These are phyloP conservation scores for Podila clonocystis DNA, from an alignment of 192 early-diverging fungal genomes.

Conservation along the genomic window DNA sequence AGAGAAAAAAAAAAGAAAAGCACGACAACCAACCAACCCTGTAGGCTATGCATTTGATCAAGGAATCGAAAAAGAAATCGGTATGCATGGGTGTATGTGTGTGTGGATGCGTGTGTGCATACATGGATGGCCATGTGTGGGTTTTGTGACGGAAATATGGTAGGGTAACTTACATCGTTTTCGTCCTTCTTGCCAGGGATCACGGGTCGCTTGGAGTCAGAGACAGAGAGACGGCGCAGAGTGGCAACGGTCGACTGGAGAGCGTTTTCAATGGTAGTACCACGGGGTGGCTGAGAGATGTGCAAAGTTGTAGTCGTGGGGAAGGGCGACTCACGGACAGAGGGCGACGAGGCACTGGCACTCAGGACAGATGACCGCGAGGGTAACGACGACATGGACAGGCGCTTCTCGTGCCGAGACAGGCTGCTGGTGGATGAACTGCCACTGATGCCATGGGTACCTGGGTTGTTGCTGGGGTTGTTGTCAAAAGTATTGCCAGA, in stretches of 20 bases:
- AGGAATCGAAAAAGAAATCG: too few relatives aligned
- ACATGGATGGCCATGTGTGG: too few relatives aligned
- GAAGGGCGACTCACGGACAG: neutral
- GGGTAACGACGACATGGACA: constrained; percentile 37
- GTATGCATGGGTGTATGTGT: too few relatives aligned
- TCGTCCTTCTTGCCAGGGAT: constrained; percentile 46
- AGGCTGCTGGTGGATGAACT: neutral
- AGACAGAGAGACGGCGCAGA: constrained; percentile 47
- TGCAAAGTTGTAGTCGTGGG: constrained; percentile 27
- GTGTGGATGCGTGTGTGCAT: too few relatives aligned
- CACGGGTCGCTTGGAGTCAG: constrained; percentile 35
- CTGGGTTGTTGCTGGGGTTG: constrained; percentile 24
- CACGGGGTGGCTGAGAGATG: constrained; percentile 41
- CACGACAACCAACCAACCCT: too few relatives aligned
- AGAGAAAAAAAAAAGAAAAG: too few relatives aligned
- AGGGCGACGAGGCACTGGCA: neutral
- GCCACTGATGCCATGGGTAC: constrained; percentile 32
- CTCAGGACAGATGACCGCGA: constrained; percentile 3
- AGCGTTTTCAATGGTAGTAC: constrained; percentile 50
- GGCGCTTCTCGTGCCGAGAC: constrained; percentile 40
- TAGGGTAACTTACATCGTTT: constrained; percentile 6
- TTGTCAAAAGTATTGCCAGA: constrained; percentile 1
- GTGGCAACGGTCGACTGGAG: constrained; percentile 54
- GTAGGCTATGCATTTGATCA: too few relatives aligned
- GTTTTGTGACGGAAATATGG: too few relatives aligned